Conservation (phyloP, 208 protist genomes). For the Endotrypanum monterogeii region DNA sequence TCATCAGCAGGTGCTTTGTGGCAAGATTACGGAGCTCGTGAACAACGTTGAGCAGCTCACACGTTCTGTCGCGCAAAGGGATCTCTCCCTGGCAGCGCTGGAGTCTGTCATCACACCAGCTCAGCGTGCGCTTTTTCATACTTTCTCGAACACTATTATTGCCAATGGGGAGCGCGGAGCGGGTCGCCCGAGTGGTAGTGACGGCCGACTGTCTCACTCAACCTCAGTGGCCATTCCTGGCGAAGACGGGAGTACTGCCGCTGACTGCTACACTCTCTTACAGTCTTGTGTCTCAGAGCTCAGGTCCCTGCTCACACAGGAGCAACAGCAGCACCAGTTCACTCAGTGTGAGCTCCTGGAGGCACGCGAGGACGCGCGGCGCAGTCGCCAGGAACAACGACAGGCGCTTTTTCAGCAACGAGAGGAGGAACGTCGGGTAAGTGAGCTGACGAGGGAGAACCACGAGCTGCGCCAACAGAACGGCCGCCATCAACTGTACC, state of each 20-base stretch:
- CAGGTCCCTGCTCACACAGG: constrained; percentile 21
- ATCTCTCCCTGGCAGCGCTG: constrained; percentile 26
- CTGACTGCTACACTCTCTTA: constrained; percentile 32
- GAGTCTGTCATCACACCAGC: constrained; percentile 35
- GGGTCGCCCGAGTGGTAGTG: not conserved
- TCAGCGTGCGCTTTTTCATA: constrained; percentile 37
- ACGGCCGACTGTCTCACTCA: not conserved
- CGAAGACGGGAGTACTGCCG: constrained; percentile 2
- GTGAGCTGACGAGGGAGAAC: constrained; percentile 26
- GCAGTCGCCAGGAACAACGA: constrained; percentile 30
- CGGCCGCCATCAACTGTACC: constrained; percentile 24
- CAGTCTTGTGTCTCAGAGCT: constrained; percentile 34
- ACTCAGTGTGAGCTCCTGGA: constrained; percentile 27
- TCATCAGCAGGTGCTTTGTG: constrained; percentile 24
- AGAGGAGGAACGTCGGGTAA: constrained; percentile 30
- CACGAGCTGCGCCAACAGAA: constrained; percentile 28
- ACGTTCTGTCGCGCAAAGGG: constrained; percentile 23
- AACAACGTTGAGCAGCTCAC: constrained; percentile 38
- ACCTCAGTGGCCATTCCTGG: not conserved
- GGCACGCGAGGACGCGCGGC: constrained; percentile 29
- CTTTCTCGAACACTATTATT: constrained; percentile 18
- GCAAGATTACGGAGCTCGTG: constrained; percentile 39
- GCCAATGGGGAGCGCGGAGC: not conserved
- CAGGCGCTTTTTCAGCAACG: constrained; percentile 31
- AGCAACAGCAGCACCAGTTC: constrained; percentile 34